Percentiles rank a stretch among this genome's conserved stretches.
These are phyloP conservation scores for Ceratocystis harringtonii DNA, from an alignment of 2,329 filamentous ascomycete species.

Conservation along the genomic window DNA sequence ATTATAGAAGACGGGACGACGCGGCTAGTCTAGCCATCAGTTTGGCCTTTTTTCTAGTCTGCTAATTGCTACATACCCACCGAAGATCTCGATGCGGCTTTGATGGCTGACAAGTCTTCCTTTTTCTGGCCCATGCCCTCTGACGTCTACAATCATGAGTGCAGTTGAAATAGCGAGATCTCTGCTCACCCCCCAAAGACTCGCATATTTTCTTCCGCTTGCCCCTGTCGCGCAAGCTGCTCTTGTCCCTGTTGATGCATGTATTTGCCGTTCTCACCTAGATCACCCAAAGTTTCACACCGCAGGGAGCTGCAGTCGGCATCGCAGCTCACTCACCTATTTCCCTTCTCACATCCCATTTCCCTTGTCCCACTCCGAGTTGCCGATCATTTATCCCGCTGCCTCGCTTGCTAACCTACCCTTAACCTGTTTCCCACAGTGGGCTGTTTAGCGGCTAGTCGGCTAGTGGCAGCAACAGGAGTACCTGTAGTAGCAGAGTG, in stretches of 20 bases:
- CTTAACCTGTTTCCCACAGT: background rate
- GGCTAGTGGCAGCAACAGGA: no score
- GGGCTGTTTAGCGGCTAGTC: no score
- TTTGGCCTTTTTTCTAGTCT: background rate
- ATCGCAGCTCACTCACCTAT: background rate
- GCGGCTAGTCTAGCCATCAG: background rate
- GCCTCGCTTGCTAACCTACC: background rate
- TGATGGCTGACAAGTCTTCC: no score
- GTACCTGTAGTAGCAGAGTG: no score
- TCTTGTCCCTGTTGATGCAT: background rate
- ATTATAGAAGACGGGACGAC: background rate
- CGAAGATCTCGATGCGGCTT: no score
- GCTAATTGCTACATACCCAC: no score
- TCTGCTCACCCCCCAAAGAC: background rate
- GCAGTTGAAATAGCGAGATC: background rate
- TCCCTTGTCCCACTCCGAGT: background rate
- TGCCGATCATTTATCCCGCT: background rate
- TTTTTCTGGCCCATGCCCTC: background rate
- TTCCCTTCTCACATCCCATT: background rate
- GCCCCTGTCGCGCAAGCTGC: background rate
- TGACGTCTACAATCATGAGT: background rate
- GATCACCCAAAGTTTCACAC: background rate
- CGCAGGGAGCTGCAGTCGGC: no score
- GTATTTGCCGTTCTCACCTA: background rate
- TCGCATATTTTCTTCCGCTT: background rate